Evolutionary conservation across 192 early-diverging fungal species (phyloP), one percentile per base, ranked within the genome.

Genomic region (Umbelopsis ramanniana): DNA sequence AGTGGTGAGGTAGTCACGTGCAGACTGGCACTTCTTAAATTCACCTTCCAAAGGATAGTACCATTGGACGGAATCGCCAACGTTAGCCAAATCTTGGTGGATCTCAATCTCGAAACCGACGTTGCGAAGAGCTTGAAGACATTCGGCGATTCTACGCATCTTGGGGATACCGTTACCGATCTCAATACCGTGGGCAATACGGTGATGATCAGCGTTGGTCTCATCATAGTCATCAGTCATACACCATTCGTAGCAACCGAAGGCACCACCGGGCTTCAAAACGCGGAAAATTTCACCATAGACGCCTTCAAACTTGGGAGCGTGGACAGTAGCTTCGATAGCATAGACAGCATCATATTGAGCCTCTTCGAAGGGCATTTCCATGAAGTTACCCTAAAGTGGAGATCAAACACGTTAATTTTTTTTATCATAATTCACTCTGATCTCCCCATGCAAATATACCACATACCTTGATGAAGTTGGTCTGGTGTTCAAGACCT

Each of bases 171-270:
- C 94, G 70, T 97, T 95, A 50, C 96, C 96, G 38, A 91, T 85
- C 76, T 98, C 96, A 63, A 97, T 85, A 22, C 91, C 94, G 68
- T 88, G 89, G 53, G 93, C 89, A 67, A 97, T 89, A 47, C 83
- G 83, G 68, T 81, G 85, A 74, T 96, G 95, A 33, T 84, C 85
- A 21, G 86, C 73, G 79, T 96, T 91, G 22, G 71, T 78, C 29
- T 89, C 87, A 78, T 98, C 93, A 77, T 89, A 97, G 66, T 91
- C 87, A 52, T 95, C 94, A 40, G 96, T 97, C 69, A 94, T 89
- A 76, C 93, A 87, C 97, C 97, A 98, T 80, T 98, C 97, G 83
- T 98, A 98, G 77, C 90, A 89, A 26, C 94, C 93, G 90, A 96
- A 96, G 66, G 84, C 80, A 60, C 92, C 92, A 26, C 96, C 96